These are phyloP conservation scores for Lasiodiplodia sp. DNA, from an alignment of 2,329 filamentous ascomycete species.

Conservation along the genomic window DNA sequence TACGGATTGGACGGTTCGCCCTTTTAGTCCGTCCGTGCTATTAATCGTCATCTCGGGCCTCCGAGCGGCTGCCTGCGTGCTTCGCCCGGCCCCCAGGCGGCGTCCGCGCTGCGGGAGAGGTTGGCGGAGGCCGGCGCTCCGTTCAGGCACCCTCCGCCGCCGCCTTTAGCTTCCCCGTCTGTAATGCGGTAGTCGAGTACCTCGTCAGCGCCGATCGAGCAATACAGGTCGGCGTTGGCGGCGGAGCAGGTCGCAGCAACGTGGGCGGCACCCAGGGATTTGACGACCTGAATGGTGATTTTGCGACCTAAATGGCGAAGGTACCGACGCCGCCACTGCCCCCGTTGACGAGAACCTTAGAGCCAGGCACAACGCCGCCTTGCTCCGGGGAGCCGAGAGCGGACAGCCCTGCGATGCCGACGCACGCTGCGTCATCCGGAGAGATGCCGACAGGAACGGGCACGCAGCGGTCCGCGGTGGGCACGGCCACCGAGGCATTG, in stretches of 20 bases:
- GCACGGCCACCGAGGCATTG: slow-evolving; percentile 51
- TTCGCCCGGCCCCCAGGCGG: too few relatives aligned
- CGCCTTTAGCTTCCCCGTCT: not conserved
- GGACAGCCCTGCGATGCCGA: slow-evolving; percentile 43
- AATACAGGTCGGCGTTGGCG: slow-evolving; percentile 64
- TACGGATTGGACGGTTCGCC: too few relatives aligned
- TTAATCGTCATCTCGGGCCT: too few relatives aligned
- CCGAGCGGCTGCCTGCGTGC: too few relatives aligned
- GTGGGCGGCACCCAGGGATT: slow-evolving; percentile 61
- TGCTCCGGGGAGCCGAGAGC: not conserved
- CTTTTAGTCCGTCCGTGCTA: too few relatives aligned
- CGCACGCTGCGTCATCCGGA: slow-evolving; percentile 46
- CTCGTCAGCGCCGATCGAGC: slow-evolving; percentile 67
- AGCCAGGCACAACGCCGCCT: slow-evolving; percentile 31
- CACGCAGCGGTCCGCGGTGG: slow-evolving; percentile 38
- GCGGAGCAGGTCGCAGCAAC: slow-evolving; percentile 67
- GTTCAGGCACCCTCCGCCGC: too few relatives aligned
- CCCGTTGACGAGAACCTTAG: slow-evolving; percentile 70
- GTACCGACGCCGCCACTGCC: slow-evolving; percentile 68
- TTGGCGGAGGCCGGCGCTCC: too few relatives aligned
- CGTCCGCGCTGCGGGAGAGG: too few relatives aligned
- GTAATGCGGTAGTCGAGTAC: slow-evolving; percentile 64
- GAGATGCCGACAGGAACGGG: slow-evolving; percentile 39
- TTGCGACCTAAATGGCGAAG: slow-evolving; percentile 69
- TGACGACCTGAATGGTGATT: slow-evolving; percentile 70